phyloP scores from a whole-genome alignment of 768 basidiomycete genomes.

The Dioszegia crocea region DNA sequence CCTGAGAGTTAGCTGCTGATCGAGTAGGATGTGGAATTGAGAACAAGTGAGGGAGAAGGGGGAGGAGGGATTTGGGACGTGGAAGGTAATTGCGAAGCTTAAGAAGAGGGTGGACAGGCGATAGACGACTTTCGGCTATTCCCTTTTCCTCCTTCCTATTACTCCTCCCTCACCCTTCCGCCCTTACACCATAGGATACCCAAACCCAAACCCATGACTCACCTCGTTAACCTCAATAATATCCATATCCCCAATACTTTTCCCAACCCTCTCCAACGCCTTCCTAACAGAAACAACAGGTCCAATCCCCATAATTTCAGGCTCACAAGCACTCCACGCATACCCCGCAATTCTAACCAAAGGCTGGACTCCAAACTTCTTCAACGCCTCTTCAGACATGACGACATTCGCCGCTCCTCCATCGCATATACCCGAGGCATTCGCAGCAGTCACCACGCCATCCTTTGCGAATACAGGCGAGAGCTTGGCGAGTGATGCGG shows the following conservation, averaged over 20 bases:
- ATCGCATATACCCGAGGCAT: conserved; percentile 51
- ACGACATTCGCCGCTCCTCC: conserved; percentile 53
- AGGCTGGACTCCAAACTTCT: conserved; percentile 48
- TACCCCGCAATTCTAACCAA: conserved; percentile 50
- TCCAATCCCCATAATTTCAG: conserved; percentile 53
- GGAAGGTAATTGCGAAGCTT: too few species aligned
- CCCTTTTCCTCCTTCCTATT: too few species aligned
- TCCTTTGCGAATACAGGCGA: conserved; percentile 49
- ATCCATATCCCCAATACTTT: conserved; percentile 50
- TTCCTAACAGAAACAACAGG: conserved; percentile 44
- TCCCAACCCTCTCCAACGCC: conserved; percentile 34
- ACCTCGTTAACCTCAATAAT: conserved; percentile 49
- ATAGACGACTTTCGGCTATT: too few species aligned
- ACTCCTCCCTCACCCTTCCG: too few species aligned
- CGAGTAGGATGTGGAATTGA: too few species aligned
- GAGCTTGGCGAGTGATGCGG: conserved; percentile 45
- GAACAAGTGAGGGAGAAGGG: too few species aligned
- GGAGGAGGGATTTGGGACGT: too few species aligned
- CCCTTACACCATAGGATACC: too few species aligned
- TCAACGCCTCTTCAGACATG: conserved; percentile 47
- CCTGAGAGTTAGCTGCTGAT: conserved; percentile 30
- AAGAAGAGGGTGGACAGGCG: not conserved
- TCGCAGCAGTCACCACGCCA: conserved; percentile 51
- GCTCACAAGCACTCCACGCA: conserved; percentile 51
- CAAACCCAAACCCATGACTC: too few species aligned